Evolutionary conservation across 2,329 filamentous ascomycete genomes (phyloP).

Genomic region (Fusarium sp.): DNA sequence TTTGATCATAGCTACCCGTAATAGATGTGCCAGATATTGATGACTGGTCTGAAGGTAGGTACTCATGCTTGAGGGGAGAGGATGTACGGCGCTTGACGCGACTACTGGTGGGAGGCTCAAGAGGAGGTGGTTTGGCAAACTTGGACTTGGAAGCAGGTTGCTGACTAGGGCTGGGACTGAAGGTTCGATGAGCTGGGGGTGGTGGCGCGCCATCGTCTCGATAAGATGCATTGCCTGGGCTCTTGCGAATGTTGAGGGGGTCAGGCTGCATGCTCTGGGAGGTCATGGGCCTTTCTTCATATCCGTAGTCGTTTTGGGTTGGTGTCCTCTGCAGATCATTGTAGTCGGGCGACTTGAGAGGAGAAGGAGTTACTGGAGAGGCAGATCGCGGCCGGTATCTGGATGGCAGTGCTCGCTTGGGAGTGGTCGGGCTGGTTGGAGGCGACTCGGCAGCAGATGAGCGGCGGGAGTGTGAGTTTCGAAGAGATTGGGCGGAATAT

Average conservation of each 20-base stretch:
- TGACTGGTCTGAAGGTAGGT: conserved; percentile 81
- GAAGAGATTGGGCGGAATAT: conserved; percentile 39
- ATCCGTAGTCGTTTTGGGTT: conserved; percentile 49
- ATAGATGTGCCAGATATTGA: conserved; percentile 70
- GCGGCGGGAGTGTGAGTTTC: conserved; percentile 36
- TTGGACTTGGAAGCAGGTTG: conserved; percentile 44
- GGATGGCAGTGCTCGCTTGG: conserved; percentile 43
- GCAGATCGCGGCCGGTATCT: conserved; percentile 43
- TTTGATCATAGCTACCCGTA: conserved; percentile 61
- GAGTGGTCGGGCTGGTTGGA: conserved; percentile 48
- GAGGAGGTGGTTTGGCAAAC: conserved; percentile 56
- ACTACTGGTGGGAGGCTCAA: conserved; percentile 55
- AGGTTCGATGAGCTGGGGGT: conserved; percentile 64
- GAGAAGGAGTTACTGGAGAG: conserved; percentile 39
- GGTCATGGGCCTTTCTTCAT: conserved; percentile 44
- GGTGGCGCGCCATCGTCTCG: conserved; percentile 67
- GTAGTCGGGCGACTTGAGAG: conserved; percentile 40
- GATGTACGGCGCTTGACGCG: conserved; percentile 78
- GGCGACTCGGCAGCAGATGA: conserved; percentile 38
- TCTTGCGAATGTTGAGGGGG: conserved; percentile 49
- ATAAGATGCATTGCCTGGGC: conserved; percentile 48
- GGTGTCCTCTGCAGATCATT: conserved; percentile 50
- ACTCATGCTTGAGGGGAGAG: conserved; percentile 96
- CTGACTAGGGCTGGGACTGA: conserved; percentile 45
- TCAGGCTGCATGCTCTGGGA: conserved; percentile 54